phyloP scores from a whole-genome alignment of 805 yeast species.

The Starmerella bombicola region DNA sequence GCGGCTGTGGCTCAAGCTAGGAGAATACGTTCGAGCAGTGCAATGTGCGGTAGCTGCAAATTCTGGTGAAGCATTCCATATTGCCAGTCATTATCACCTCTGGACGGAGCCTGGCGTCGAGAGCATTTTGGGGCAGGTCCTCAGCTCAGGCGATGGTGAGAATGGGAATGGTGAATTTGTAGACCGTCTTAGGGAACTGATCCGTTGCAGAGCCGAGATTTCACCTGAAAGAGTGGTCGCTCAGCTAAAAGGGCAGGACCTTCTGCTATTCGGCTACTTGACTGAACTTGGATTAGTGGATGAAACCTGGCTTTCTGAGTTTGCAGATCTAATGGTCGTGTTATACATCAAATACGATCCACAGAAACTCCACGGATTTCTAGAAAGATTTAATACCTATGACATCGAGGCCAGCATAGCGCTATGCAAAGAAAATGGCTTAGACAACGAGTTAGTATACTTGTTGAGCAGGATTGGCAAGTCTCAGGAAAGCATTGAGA shows the following conservation, averaged over 20 bases:
- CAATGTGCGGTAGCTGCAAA: constrained; percentile 45
- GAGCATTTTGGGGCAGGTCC: constrained; percentile 36
- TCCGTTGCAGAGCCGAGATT: constrained; percentile 34
- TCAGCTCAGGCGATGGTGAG: constrained; percentile 20
- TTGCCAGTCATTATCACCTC: constrained; percentile 53
- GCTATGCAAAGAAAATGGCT: constrained; percentile 43
- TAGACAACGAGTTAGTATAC: constrained; percentile 63
- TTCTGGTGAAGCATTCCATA: constrained; percentile 43
- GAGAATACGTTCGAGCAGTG: constrained; percentile 52
- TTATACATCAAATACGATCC: constrained; percentile 55
- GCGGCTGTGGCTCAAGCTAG: constrained; percentile 35
- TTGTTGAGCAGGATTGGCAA: constrained; percentile 75
- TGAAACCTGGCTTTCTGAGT: constrained; percentile 40
- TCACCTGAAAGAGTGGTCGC: constrained; percentile 41
- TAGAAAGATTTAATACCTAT: constrained; percentile 43
- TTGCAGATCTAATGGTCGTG: constrained; percentile 55
- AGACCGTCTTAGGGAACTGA: constrained; percentile 16
- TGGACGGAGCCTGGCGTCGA: constrained; percentile 35
- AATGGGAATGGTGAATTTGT: constrained; percentile 15
- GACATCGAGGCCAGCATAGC: constrained; percentile 58
- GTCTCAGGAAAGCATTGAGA: constrained; percentile 54
- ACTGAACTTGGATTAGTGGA: constrained; percentile 47
- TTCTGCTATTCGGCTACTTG: constrained; percentile 46
- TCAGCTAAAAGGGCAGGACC: constrained; percentile 29
- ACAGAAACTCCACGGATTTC: constrained; percentile 43